phyloP scores from a whole-genome alignment of 208 protist genomes.

The Trypanosoma caninum region DNA sequence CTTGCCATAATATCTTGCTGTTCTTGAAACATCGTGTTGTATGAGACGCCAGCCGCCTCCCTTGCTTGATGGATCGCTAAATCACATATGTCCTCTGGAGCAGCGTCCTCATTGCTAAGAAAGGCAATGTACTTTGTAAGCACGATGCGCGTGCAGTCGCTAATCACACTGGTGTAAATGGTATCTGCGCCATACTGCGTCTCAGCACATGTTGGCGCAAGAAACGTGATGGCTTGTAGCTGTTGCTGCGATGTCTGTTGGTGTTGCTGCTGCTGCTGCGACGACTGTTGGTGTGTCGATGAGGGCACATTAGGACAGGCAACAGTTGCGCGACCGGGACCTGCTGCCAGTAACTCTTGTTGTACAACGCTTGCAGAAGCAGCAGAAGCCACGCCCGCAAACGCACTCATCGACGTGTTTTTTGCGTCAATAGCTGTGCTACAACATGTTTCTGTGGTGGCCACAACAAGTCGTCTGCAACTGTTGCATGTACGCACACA shows the following conservation, averaged over 20 bases:
- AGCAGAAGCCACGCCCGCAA: neutral
- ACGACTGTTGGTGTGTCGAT: conserved; percentile 6
- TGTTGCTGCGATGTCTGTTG: conserved; percentile 3
- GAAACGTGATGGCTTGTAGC: conserved; percentile 8
- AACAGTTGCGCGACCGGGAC: neutral
- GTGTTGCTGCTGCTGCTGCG: neutral
- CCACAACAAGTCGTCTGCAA: conserved; percentile 76
- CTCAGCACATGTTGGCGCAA: conserved; percentile 31
- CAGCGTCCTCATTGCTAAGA: conserved; percentile 71
- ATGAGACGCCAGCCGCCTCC: conserved; percentile 52
- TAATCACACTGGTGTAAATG: conserved; percentile 77
- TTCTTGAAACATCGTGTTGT: conserved; percentile 59
- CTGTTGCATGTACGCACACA: conserved; percentile 80
- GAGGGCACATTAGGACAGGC: conserved; percentile 2
- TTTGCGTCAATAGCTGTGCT: conserved; percentile 14
- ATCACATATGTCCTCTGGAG: conserved; percentile 79
- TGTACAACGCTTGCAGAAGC: neutral
- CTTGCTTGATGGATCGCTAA: conserved; percentile 56
- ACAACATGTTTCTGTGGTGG: conserved; percentile 51
- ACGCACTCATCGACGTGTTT: neutral
- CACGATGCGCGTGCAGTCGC: conserved; percentile 56
- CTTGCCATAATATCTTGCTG: conserved; percentile 50
- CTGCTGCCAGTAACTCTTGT: neutral
- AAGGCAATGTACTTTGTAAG: conserved; percentile 81
- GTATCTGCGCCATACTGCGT: conserved; percentile 69